Percentiles rank a stretch among this genome's conserved stretches.
These are phyloP conservation scores for Erysimum pusillum DNA, from an alignment of 441 rosid species.

Conservation along the genomic window DNA sequence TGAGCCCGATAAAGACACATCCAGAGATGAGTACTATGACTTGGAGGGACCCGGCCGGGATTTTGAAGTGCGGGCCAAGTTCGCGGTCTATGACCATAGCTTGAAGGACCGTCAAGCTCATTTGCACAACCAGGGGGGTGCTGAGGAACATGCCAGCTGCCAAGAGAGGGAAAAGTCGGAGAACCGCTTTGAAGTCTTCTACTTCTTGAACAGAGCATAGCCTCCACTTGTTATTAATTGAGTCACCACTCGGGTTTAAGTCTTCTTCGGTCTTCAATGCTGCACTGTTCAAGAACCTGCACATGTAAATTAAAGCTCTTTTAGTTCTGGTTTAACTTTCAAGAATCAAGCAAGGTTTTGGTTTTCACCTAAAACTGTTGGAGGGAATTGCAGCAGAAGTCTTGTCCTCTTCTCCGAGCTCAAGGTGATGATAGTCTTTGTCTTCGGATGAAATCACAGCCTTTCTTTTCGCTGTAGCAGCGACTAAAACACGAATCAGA, in stretches of 20 bases:
- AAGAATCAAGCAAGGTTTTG: background rate
- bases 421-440: conserved; percentile 39
- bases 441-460: conserved; percentile 34
- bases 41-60: conserved; percentile 55
- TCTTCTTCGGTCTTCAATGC: conserved; percentile 54
- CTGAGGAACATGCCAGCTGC: conserved; percentile 55
- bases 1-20: conserved; percentile 42
- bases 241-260: conserved; percentile 14
- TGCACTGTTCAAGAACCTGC: conserved; percentile 61
- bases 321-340: background rate
- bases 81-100: conserved; percentile 54
- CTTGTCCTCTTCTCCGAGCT: background rate
- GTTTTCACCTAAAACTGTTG: conserved; percentile 42
- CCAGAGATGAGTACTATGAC: conserved; percentile 42
- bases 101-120: conserved; percentile 54
- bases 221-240: background rate
- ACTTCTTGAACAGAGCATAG: conserved; percentile 44
- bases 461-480: conserved; percentile 48
- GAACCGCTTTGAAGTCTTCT: conserved; percentile 70
- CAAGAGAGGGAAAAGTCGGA: conserved; percentile 64
- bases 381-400: conserved; percentile 19
- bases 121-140: conserved; percentile 48
- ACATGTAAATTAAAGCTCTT: background rate
- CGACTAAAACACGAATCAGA: conserved; percentile 57
- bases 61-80: conserved; percentile 50